These are phyloP conservation scores for Yamadazyma jaroonii DNA, from an alignment of 1,139 yeast genomes.

Conservation along the genomic window DNA sequence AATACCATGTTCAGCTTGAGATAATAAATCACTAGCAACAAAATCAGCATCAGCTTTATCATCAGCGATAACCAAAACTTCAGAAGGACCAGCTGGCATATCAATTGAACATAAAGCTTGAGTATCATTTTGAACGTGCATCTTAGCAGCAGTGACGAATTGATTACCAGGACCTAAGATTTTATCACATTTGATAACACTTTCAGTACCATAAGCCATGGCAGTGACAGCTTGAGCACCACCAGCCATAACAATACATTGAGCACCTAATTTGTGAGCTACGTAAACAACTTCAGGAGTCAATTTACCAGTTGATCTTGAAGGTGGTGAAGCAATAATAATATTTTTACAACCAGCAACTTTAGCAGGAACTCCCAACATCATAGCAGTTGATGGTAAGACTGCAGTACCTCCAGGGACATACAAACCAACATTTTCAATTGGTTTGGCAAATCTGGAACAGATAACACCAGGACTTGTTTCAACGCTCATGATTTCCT, in stretches of 20 bases:
- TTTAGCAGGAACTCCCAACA: conserved; percentile 98
- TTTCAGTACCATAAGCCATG: conserved; percentile 95
- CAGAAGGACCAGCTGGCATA: conserved; percentile 99
- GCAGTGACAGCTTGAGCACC: conserved; percentile 99
- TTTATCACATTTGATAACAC: conserved; percentile 91
- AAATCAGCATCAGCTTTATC: conserved; percentile 84
- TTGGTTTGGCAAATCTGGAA: conserved; percentile 92
- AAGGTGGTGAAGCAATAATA: conserved; percentile 95
- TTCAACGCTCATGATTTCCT: conserved; percentile 76
- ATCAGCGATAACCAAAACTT: conserved; percentile 92
- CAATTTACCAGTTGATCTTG: conserved; percentile 83
- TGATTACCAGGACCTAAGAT: conserved; percentile 99
- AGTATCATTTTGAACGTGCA: conserved; percentile 94
- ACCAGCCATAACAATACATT: conserved; percentile 88
- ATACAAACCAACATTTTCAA: conserved; percentile 90
- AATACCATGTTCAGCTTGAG: conserved; percentile 98
- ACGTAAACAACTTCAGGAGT: conserved; percentile 98
- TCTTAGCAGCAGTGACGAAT: conserved; percentile 98
- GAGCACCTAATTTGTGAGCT: conserved; percentile 93
- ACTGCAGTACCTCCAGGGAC: conserved; percentile 99
- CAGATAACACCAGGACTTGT: conserved; percentile 93
- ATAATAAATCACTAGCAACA: conserved; percentile 90
- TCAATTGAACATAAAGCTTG: conserved; percentile 94
- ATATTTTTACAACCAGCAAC: conserved; percentile 97
- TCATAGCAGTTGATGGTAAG: conserved; percentile 93